Evolutionary conservation across 306 rosid species (phyloP), one percentile per base, ranked within the genome.

Genomic region (Sphenostylis stenocarpa): DNA sequence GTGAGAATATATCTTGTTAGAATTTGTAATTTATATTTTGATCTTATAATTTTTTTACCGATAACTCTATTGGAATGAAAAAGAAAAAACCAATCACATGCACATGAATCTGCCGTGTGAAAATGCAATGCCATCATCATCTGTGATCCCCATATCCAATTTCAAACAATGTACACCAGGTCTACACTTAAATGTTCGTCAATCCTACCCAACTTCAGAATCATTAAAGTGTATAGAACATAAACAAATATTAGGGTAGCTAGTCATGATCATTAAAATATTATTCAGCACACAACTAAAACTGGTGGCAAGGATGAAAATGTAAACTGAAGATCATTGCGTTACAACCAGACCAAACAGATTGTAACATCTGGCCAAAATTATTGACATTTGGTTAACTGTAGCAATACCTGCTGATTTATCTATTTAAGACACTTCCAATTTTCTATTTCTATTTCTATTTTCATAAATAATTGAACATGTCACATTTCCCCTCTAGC

Each of bases 61-160:
- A 52, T 31, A 39, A 38, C 20, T 33, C 7, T 31, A 41, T 55
- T 41, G 13, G 15, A 55, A 43, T 19, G 34, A 20, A 51, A 66
- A 53, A 10, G n/a, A 14, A 48, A 15, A 21, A 53, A 34, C 72
- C 16, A 19, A 63, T 28, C 52, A 36, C 20, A 55, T 16, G 24
- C 52, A 39, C 20, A 65, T 24, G 45, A 66, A 77, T 77, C 17
- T n/a, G 39, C 80, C 23, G 15, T 6, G 43, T 67, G 67, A 29
- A 24, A 67, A 29, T 43, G 6, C 43, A 49, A 76, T 51, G 72
- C 4, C 15, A 38, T 51, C 28, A 26, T 23, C 66, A 49, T 34
- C 34, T 14, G 14, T 61, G 7, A 31, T 58, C 39, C 20, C 38
- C 39, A 26, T 14, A 26, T 4, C 11, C 39, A 58, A 58, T 28